Evolutionary conservation across 345 rosid genomes (phyloP).

Genomic region (Excoecaria agallocha): DNA sequence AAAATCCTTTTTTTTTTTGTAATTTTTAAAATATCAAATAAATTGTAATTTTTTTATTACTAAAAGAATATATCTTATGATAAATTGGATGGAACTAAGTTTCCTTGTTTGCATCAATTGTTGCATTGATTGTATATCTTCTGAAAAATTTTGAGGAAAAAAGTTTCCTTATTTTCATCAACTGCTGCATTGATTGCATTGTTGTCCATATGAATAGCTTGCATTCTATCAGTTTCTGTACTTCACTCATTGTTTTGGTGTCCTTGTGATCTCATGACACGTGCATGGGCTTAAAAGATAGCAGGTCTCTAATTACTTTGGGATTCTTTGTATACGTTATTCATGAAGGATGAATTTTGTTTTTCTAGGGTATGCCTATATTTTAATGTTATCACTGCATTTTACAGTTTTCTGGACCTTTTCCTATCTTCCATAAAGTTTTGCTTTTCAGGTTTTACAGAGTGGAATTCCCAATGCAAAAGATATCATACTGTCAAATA

Average conservation of each 20-base stretch:
- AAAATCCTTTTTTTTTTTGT: background rate
- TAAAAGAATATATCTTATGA: too few relatives aligned
- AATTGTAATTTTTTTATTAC: too few relatives aligned
- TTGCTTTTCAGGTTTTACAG: slow-evolving; percentile 56
- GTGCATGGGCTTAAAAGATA: background rate
- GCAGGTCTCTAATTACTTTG: background rate
- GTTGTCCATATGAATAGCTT: background rate
- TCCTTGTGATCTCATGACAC: background rate
- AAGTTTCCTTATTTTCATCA: background rate
- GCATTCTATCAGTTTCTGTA: background rate
- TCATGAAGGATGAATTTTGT: background rate
- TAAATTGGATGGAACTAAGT: too few relatives aligned
- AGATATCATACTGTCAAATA: slow-evolving; percentile 68
- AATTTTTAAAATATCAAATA: background rate
- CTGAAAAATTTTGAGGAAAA: background rate
- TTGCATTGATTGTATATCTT: too few relatives aligned
- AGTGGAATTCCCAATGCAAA: slow-evolving; percentile 62
- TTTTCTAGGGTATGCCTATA: slow-evolving; percentile 6
- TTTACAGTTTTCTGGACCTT: background rate
- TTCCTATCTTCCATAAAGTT: background rate
- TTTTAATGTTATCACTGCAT: slow-evolving; percentile 4
- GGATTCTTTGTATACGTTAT: slow-evolving; percentile 1
- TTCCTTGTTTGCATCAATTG: too few relatives aligned
- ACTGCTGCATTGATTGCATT: background rate
- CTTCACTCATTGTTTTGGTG: background rate